Conservation (phyloP, 805 yeast species). For the Candida pseudoglaebosa region DNA sequence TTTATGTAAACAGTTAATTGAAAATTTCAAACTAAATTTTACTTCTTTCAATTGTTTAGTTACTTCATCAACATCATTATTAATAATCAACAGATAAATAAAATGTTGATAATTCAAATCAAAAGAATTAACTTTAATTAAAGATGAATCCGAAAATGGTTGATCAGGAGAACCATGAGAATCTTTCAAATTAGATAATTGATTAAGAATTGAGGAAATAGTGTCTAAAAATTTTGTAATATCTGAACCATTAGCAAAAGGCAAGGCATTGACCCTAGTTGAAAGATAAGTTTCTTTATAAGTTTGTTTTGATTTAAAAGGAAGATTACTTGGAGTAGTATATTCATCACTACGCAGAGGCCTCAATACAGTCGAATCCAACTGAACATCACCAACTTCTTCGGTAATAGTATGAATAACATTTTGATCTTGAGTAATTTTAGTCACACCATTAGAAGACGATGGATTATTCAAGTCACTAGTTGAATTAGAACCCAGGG, state of each 20-base stretch:
- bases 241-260: constrained; percentile 71
- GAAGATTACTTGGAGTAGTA: constrained; percentile 4
- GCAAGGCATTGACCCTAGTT: constrained; percentile 67
- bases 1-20: constrained; percentile 61
- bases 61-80: constrained; percentile 45
- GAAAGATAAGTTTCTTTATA: constrained; percentile 43
- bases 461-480: no score
- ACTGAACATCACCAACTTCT: background rate
- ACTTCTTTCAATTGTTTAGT: constrained; percentile 30
- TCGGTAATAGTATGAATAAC: no score
- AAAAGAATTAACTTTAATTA: constrained; percentile 24
- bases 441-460: no score
- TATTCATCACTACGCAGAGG: no score
- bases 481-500: no score
- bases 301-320: constrained; percentile 23
- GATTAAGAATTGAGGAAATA: constrained; percentile 50
- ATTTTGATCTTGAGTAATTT: no score
- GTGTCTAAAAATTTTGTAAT: constrained; percentile 49
- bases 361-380: background rate
- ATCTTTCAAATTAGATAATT: constrained; percentile 38
- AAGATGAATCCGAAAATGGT: constrained; percentile 6
- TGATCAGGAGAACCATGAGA: constrained; percentile 9
- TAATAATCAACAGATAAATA: constrained; percentile 20
- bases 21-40: constrained; percentile 44
- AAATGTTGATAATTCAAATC: constrained; percentile 21